Evolutionary conservation across 2,329 filamentous ascomycete genomes (phyloP).

Genomic region (Aspergillus eucalypticola): DNA sequence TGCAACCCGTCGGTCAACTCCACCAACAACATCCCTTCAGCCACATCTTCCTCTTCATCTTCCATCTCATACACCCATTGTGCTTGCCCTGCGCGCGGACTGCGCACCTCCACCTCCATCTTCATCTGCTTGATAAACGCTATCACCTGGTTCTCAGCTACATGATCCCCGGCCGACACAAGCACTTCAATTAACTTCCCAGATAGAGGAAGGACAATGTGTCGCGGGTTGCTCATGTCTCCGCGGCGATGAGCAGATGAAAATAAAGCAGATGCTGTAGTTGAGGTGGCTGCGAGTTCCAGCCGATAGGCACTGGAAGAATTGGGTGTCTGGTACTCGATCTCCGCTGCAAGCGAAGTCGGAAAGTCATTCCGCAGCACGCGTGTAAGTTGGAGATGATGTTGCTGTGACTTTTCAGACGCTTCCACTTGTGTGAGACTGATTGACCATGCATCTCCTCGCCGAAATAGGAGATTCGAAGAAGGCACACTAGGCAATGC

Average conservation of each 20-base stretch:
- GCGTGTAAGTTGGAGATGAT: constrained; percentile 57
- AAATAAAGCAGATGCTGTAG: constrained; percentile 43
- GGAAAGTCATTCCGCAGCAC: constrained; percentile 64
- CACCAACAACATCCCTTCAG: constrained; percentile 56
- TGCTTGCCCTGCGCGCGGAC: constrained; percentile 49
- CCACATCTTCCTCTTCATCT: constrained; percentile 54
- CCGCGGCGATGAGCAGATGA: constrained; percentile 51
- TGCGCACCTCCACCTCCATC: constrained; percentile 66
- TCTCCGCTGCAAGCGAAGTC: constrained; percentile 53
- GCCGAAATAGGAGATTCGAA: constrained; percentile 54
- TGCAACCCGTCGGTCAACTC: constrained; percentile 45
- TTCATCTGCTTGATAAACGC: constrained; percentile 67
- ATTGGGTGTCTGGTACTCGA: constrained; percentile 49
- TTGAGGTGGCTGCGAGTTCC: constrained; percentile 49
- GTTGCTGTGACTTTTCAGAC: constrained; percentile 28
- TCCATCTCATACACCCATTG: constrained; percentile 56
- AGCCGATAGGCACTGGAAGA: constrained; percentile 47
- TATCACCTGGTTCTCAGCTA: constrained; percentile 55
- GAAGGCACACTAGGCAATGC: constrained; percentile 23
- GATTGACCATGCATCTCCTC: constrained; percentile 61
- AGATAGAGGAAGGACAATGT: constrained; percentile 59
- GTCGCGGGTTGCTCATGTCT: constrained; percentile 51
- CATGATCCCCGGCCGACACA: constrained; percentile 54
- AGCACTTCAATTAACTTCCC: constrained; percentile 62
- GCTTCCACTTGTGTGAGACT: constrained; percentile 42